Evolutionary conservation across 345 rosid species (phyloP), one percentile per base, ranked within the genome.

Genomic region (Arabidopsis arenosa): DNA sequence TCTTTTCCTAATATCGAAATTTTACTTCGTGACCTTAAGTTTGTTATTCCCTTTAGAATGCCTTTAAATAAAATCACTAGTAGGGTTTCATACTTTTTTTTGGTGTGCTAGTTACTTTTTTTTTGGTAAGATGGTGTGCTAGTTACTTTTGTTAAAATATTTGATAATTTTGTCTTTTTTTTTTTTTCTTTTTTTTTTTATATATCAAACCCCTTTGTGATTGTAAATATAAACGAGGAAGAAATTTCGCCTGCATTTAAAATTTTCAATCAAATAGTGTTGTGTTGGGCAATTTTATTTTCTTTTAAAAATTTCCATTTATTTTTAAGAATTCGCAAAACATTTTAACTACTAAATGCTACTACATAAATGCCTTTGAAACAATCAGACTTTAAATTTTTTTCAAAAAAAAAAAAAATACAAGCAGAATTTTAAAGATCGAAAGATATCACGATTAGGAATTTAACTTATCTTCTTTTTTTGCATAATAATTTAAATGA

Each of bases 401-500:
- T 28, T 3, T 28, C 4, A 28, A 28, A 23, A 23, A 23, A 23
- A 21, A 21, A 23, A 23, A 23, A 23, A 1, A 23, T 18, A 23
- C 26, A 23, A 23, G 26, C 26, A 23, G 4, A 28, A 28, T 28
- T 28, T 28, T 33, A 23, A 23, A 23, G 40, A 37, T 37, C 40
- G 2, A 40, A 40, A 40, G 44, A 11, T 2, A 11, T 41, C 45
- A 41, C 45, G 4, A 41, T 12, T 11, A 41, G 32, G 0, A 41
- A 4, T n/a, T 4, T 14, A 45, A 45, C 15, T 9, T 2, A 2
- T 5, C 8, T 1, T 4, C n/a, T 18, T 15, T 14, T 49, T n/a
- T 32, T 39, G 30, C 53, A 21, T 56, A 0, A 1, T 28, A 28
- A 28, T 33, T 70, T 51, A 21, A 75, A 77, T 62, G 57, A 52